These are phyloP conservation scores for Diutina scorzettiae DNA, from an alignment of 1,139 yeast genomes.

Conservation along the genomic window DNA sequence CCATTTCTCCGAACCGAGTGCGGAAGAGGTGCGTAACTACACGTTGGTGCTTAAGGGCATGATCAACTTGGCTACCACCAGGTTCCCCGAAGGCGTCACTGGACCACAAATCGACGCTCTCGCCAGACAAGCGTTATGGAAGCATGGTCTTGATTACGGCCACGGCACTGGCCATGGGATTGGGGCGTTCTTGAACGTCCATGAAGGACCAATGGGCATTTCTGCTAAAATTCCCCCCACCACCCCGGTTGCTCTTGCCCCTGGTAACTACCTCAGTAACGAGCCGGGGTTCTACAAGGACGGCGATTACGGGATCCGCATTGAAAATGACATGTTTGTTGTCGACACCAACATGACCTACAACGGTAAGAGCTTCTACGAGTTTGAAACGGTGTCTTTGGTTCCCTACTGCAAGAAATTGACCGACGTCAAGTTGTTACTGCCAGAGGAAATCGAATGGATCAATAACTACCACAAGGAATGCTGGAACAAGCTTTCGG, in stretches of 20 bases:
- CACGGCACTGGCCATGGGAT: constrained; percentile 99
- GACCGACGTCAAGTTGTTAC: constrained; percentile 47
- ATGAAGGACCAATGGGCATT: constrained; percentile 93
- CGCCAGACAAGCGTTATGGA: constrained; percentile 88
- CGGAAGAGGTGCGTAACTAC: constrained; percentile 61
- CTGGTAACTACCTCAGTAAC: constrained; percentile 77
- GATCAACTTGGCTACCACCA: constrained; percentile 61
- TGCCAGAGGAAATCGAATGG: constrained; percentile 50
- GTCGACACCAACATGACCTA: constrained; percentile 33
- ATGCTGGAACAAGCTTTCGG: constrained; percentile 47
- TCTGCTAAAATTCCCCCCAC: constrained; percentile 52
- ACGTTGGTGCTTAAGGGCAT: constrained; percentile 91
- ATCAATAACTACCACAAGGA: constrained; percentile 55
- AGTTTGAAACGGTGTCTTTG: constrained; percentile 74
- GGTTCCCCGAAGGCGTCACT: constrained; percentile 79
- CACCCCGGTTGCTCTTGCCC: constrained; percentile 30
- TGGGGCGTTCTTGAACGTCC: constrained; percentile 85
- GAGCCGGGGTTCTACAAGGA: constrained; percentile 96
- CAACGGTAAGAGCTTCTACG: constrained; percentile 43
- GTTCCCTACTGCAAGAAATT: constrained; percentile 79
- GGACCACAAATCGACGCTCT: constrained; percentile 76
- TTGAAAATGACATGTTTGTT: constrained; percentile 72
- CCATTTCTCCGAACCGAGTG: constrained; percentile 62
- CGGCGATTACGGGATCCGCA: constrained; percentile 86
- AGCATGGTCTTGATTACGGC: constrained; percentile 74